These are phyloP conservation scores for Thelonectria rubi DNA, from an alignment of 2,329 filamentous ascomycete genomes.

Conservation along the genomic window DNA sequence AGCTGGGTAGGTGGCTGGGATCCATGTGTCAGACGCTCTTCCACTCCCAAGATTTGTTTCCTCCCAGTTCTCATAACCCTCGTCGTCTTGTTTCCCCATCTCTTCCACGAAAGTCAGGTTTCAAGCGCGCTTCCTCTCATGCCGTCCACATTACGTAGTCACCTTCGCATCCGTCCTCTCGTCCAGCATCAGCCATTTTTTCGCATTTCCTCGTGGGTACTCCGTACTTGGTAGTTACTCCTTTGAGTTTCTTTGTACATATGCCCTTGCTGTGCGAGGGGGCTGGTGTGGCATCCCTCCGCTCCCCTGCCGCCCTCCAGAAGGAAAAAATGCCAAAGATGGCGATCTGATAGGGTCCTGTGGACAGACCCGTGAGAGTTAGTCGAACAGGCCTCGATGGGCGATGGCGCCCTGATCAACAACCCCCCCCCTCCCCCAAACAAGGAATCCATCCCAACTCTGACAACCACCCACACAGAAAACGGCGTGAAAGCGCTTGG, in stretches of 20 bases:
- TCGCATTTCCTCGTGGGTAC: background rate
- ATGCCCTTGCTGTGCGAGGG: constrained; percentile 3
- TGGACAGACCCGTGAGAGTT: constrained; percentile 26
- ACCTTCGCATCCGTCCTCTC: background rate
- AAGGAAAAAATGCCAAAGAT: constrained; percentile 24
- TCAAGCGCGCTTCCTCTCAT: constrained; percentile 5
- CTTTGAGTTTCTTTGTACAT: constrained; percentile 3
- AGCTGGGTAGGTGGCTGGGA: constrained; percentile 10
- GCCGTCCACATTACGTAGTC: background rate
- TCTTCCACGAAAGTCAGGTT: constrained; percentile 1
- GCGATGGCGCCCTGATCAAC: constrained; percentile 28
- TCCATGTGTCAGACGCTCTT: constrained; percentile 22
- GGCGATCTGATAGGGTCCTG: constrained; percentile 40
- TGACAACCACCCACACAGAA: constrained; percentile 35
- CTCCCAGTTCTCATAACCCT: background rate
- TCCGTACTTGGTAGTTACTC: background rate
- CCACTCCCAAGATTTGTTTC: constrained; percentile 3
- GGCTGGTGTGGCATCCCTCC: constrained; percentile 20
- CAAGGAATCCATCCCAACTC: constrained; percentile 35
- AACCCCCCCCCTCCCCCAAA: constrained; percentile 25
- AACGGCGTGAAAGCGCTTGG: constrained; percentile 38
- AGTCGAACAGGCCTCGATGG: constrained; percentile 23
- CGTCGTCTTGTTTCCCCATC: constrained; percentile 1
- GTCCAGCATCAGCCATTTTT: background rate
- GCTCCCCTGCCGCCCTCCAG: constrained; percentile 13